A percentile compares a stretch with the other conserved stretches of the same genome.
Conservation (phyloP, 306 rosid genomes). For the Crataegus laevigata region DNA sequence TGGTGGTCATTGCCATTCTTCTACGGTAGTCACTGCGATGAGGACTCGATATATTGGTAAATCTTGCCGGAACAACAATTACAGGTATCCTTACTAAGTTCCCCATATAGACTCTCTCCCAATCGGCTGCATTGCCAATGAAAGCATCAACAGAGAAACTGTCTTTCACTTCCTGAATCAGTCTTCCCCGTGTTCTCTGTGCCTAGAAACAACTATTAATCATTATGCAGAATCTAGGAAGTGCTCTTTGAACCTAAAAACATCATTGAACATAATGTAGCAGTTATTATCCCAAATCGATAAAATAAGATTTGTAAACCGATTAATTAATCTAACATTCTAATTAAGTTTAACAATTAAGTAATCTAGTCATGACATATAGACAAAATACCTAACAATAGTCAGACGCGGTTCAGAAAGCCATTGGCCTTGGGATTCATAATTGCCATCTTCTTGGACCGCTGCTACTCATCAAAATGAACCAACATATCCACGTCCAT, state of each 20-base stretch:
- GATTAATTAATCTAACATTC: neutral
- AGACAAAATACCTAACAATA: constrained; percentile 47
- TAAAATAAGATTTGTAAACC: neutral
- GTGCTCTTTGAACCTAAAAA: constrained; percentile 59
- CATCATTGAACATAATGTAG: neutral
- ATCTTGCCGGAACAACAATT: constrained; percentile 56
- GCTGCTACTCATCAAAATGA: constrained; percentile 80
- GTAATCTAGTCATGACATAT: neutral
- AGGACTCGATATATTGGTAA: constrained; percentile 39
- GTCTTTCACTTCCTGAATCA: constrained; percentile 50
- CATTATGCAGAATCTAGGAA: neutral
- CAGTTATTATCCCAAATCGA: neutral
- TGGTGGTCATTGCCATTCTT: constrained; percentile 41
- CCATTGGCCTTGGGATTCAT: constrained; percentile 85
- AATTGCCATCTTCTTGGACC: constrained; percentile 44
- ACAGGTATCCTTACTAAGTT: constrained; percentile 72
- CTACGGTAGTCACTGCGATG: constrained; percentile 28
- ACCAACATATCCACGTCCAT: constrained; percentile 83
- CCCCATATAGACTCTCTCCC: constrained; percentile 79
- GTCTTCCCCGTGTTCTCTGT: constrained; percentile 59
- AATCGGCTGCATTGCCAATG: constrained; percentile 64
- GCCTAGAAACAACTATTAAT: constrained; percentile 30
- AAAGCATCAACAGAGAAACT: constrained; percentile 55
- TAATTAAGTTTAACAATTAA: too few relatives aligned
- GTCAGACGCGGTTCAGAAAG: constrained; percentile 53